Percentiles rank a stretch among this genome's conserved stretches.
Conservation (phyloP, 345 rosid species). For the Lepidium africanum region DNA sequence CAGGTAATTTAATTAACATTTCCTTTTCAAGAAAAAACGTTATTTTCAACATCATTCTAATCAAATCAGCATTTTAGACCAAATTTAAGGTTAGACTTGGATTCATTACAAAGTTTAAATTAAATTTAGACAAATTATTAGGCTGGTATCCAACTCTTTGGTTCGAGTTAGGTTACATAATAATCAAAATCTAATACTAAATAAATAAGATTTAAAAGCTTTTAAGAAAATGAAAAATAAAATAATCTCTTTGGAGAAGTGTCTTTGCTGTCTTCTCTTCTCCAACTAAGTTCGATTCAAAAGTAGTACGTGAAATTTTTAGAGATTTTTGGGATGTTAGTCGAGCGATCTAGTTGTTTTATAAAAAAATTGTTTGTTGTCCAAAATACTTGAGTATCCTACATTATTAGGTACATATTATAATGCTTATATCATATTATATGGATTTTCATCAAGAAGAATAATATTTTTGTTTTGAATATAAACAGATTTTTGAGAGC, state of each 20-base stretch:
- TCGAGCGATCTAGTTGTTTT: no score
- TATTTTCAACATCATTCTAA: background rate
- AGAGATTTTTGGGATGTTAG: no score
- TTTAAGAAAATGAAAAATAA: background rate
- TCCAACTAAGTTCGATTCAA: no score
- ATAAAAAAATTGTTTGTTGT: background rate
- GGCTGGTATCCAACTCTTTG: background rate
- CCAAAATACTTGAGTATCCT: background rate
- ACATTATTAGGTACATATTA: background rate
- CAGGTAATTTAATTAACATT: background rate
- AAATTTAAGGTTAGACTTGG: background rate
- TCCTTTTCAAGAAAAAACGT: background rate
- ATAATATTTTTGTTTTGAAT: background rate
- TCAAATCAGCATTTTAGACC: background rate
- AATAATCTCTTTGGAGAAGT: background rate
- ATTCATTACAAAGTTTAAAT: background rate
- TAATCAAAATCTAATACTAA: background rate
- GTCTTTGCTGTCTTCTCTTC: no score
- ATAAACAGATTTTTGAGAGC: constrained; percentile 83
- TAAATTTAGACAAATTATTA: background rate
- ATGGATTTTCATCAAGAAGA: background rate
- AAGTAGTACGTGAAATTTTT: no score
- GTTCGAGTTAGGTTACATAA: background rate
- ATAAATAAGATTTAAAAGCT: background rate
- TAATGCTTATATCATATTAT: background rate